Evolutionary conservation across 1,284 basidiomycete species (phyloP).

Genomic region (Takashimella tepidaria): DNA sequence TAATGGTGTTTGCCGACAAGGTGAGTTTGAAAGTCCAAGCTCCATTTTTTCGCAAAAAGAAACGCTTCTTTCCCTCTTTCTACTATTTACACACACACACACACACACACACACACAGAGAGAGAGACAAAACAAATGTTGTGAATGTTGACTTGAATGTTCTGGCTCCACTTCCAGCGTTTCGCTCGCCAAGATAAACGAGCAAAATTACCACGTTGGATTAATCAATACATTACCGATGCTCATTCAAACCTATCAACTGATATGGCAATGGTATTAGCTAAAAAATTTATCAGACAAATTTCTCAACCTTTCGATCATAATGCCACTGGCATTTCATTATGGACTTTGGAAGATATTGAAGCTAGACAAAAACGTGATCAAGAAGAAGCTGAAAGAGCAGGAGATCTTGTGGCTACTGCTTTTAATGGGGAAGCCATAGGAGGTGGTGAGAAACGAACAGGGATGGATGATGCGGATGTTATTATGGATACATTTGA

Average conservation of each 20-base stretch:
- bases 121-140: no score
- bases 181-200: conserved; percentile 96
- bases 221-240: conserved; percentile 98
- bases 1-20: conserved; percentile 99
- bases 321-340: conserved; percentile 85
- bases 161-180: conserved; percentile 56
- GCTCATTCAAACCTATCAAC: conserved; percentile 95
- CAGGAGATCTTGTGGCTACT: conserved; percentile 18
- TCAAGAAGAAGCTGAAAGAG: conserved; percentile 33
- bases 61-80: not conserved
- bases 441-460: conserved; percentile 8
- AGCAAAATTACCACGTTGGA: conserved; percentile 96
- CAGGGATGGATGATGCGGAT: conserved; percentile 15
- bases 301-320: conserved; percentile 97
- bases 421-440: conserved; percentile 13
- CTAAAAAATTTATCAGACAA: conserved; percentile 93
- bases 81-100: not conserved
- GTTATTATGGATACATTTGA: conserved; percentile 23
- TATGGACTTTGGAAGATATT: conserved; percentile 68
- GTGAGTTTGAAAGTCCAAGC: conserved; percentile 49
- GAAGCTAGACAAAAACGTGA: conserved; percentile 41
- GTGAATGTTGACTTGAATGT: no score
- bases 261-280: conserved; percentile 94
- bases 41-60: conserved; percentile 91
- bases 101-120: no score